Percentiles rank a stretch among this genome's conserved stretches.
These are phyloP conservation scores for Penicillium sp. DNA, from an alignment of 2,329 filamentous ascomycete species.

Conservation along the genomic window DNA sequence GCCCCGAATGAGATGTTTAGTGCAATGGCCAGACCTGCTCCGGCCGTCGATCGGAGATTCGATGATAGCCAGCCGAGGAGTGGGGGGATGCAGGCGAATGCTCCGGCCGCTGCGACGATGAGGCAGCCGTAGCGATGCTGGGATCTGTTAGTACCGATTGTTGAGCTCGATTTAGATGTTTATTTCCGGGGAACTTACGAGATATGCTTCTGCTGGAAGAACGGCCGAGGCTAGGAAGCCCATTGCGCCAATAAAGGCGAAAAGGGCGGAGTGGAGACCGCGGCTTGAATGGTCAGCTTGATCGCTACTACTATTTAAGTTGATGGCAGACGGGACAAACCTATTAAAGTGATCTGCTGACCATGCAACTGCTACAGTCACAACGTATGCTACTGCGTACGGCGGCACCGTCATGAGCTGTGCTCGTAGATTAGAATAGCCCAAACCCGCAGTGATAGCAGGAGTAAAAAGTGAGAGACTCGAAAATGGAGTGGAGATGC, in stretches of 20 bases:
- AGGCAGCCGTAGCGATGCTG: conserved; percentile 65
- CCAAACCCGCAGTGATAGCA: conserved; percentile 62
- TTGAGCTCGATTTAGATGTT: neutral
- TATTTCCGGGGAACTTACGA: conserved; percentile 26
- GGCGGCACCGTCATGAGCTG: conserved; percentile 69
- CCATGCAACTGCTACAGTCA: conserved; percentile 55
- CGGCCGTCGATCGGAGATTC: conserved; percentile 66
- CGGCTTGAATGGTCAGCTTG: conserved; percentile 34
- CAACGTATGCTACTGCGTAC: conserved; percentile 61
- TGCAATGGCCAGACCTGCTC: conserved; percentile 68
- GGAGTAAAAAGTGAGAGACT: conserved; percentile 63
- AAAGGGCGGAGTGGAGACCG: conserved; percentile 52
- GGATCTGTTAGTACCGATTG: neutral
- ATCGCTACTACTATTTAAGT: neutral
- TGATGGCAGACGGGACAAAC: neutral
- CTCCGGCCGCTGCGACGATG: conserved; percentile 65
- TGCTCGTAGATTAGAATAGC: conserved; percentile 57
- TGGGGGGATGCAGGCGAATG: conserved; percentile 69
- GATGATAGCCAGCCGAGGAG: conserved; percentile 70
- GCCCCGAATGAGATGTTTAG: conserved; percentile 69
- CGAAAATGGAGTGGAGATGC: conserved; percentile 57
- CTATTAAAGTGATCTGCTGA: conserved; percentile 42
- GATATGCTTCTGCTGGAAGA: conserved; percentile 61
- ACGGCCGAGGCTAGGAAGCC: conserved; percentile 65
- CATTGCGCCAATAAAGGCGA: conserved; percentile 53